Evolutionary conservation across 306 rosid genomes (phyloP).

Genomic region (Cicer bijugum): DNA sequence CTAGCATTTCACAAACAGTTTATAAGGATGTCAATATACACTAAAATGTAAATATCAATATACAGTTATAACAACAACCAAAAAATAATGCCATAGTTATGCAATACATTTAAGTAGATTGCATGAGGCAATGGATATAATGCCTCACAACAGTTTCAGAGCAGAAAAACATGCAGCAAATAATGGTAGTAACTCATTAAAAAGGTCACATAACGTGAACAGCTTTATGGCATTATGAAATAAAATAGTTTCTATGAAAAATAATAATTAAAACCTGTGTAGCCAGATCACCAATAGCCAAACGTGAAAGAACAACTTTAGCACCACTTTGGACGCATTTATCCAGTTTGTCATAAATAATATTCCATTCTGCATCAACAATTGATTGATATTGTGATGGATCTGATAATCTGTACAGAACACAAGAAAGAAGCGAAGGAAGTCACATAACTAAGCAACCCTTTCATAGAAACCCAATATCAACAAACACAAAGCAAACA

Average conservation of each 20-base stretch:
- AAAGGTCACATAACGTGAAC: slow-evolving; percentile 5
- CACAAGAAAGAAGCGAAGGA: slow-evolving; percentile 24
- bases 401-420: slow-evolving; percentile 78
- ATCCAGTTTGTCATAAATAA: slow-evolving; percentile 93
- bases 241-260: neutral
- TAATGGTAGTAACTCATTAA: neutral
- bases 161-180: neutral
- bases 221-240: slow-evolving; percentile 16
- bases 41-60: neutral
- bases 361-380: slow-evolving; percentile 99
- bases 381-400: slow-evolving; percentile 96
- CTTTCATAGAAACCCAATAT: neutral
- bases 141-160: neutral
- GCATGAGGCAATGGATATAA: slow-evolving; percentile 21
- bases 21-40: slow-evolving; percentile 15
- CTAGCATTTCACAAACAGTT: neutral
- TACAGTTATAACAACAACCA: neutral
- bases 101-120: neutral
- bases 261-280: slow-evolving; percentile 72
- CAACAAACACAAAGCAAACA: slow-evolving; percentile 16
- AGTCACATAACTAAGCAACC: slow-evolving; percentile 17
- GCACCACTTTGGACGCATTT: slow-evolving; percentile 96
- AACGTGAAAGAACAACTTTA: slow-evolving; percentile 92
- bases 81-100: too few species aligned
- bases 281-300: slow-evolving; percentile 97